Evolutionary conservation across 2,329 filamentous ascomycete genomes (phyloP).

Genomic region (Verticillium tricorpus): DNA sequence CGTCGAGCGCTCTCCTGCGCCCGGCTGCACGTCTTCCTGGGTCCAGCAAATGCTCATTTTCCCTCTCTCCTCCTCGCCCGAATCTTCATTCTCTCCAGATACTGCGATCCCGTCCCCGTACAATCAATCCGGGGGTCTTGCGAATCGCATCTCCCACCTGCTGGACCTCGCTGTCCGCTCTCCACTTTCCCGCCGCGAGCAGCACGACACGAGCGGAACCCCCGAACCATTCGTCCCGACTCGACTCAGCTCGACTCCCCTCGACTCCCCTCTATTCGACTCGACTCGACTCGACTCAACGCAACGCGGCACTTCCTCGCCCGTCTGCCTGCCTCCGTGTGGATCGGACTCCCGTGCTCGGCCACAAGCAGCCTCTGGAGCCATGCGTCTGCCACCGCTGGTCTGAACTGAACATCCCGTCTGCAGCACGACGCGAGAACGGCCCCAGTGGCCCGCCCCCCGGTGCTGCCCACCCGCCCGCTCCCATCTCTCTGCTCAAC

Average conservation of each 20-base stretch:
- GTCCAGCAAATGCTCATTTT: background rate
- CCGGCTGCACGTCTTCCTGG: background rate
- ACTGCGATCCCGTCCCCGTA: background rate
- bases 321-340: background rate
- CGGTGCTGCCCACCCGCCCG: background rate
- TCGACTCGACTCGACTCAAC: background rate
- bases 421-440: conserved; percentile 6
- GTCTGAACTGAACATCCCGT: conserved; percentile 5
- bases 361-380: conserved; percentile 1
- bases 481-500: background rate
- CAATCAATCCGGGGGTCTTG: background rate
- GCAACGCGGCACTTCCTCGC: background rate
- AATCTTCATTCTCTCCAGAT: background rate
- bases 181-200: background rate
- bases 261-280: no score
- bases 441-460: background rate
- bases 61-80: background rate
- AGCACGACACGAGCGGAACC: background rate
- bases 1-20: background rate
- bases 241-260: background rate
- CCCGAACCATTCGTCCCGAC: background rate
- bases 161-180: background rate
- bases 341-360: conserved; percentile 4
- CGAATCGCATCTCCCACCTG: background rate
- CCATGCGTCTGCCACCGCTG: conserved; percentile 11